Percentiles rank a stretch among this genome's conserved stretches.
Evolutionary conservation across 2,329 filamentous ascomycete species (phyloP).

Genomic region (Botrytis porri): DNA sequence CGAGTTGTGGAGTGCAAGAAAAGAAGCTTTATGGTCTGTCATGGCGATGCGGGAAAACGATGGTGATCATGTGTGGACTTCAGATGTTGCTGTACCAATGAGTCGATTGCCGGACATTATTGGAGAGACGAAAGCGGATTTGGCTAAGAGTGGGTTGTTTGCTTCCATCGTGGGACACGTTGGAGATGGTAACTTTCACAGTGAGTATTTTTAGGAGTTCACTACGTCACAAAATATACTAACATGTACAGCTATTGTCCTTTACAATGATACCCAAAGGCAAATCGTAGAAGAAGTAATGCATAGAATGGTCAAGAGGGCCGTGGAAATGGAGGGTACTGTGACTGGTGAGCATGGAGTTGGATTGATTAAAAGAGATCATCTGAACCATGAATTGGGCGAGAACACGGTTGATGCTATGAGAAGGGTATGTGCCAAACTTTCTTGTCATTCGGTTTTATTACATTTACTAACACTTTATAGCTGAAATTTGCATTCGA

Average conservation of each 20-base stretch:
- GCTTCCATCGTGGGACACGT: slow-evolving; percentile 69
- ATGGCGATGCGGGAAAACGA: slow-evolving; percentile 61
- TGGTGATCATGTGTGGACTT: slow-evolving; percentile 76
- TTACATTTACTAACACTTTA: slow-evolving; percentile 15
- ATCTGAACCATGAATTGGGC: slow-evolving; percentile 75
- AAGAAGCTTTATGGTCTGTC: slow-evolving; percentile 80
- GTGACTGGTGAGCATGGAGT: slow-evolving; percentile 85
- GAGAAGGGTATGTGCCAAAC: slow-evolving; percentile 60
- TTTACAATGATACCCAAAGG: slow-evolving; percentile 67
- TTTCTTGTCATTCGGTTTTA: not conserved
- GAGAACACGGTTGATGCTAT: slow-evolving; percentile 74
- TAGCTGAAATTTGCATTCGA: slow-evolving; percentile 79
- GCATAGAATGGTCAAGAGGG: slow-evolving; percentile 81
- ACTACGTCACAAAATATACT: not conserved
- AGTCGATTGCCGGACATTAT: slow-evolving; percentile 71
- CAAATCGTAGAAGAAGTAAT: slow-evolving; percentile 67
- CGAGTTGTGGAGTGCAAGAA: slow-evolving; percentile 79
- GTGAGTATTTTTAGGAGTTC: slow-evolving; percentile 34
- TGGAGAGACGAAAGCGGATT: slow-evolving; percentile 68
- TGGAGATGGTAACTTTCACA: slow-evolving; percentile 76
- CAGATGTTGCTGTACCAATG: slow-evolving; percentile 82
- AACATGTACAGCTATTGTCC: slow-evolving; percentile 45
- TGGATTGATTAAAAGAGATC: slow-evolving; percentile 80
- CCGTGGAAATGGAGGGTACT: slow-evolving; percentile 80
- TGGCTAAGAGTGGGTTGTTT: slow-evolving; percentile 54